These are phyloP conservation scores for Uronychia setigera DNA, from an alignment of 73 alveolate genomes.

Conservation along the genomic window DNA sequence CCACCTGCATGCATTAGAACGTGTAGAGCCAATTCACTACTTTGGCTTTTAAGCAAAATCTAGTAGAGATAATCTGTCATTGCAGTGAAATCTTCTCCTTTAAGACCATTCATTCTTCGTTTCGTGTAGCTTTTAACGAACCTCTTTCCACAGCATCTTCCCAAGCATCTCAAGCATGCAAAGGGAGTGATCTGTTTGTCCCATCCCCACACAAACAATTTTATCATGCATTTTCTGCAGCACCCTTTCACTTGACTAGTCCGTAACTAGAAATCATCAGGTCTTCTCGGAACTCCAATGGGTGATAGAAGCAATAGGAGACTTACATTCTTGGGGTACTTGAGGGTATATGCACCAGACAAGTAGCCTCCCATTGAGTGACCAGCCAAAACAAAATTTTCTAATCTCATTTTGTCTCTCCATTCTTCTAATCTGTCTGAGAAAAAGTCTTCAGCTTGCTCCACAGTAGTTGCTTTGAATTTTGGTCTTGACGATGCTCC, in stretches of 20 bases:
- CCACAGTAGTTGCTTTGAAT: constrained; percentile 21
- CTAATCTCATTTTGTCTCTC: constrained; percentile 44
- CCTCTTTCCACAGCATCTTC: constrained; percentile 5
- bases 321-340: constrained; percentile 40
- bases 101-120: neutral
- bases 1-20: neutral
- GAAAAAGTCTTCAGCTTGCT: constrained; percentile 42
- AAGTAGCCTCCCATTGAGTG: constrained; percentile 76
- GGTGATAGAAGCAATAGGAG: constrained; percentile 56
- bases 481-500: constrained; percentile 61
- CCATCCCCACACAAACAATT: neutral
- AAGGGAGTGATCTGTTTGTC: neutral
- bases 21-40: neutral
- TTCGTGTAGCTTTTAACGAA: neutral
- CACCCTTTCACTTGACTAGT: neutral
- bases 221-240: neutral
- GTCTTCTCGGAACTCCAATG: constrained; percentile 47
- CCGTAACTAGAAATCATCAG: constrained; percentile 12
- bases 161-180: neutral
- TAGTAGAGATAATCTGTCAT: neutral
- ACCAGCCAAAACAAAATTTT: constrained; percentile 49
- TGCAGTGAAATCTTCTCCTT: neutral
- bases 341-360: constrained; percentile 55
- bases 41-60: neutral
- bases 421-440: constrained; percentile 51